A percentile compares a stretch with the other conserved stretches of the same genome.
Evolutionary conservation across 2,329 filamentous ascomycete genomes (phyloP).

Genomic region (Capronia americana): DNA sequence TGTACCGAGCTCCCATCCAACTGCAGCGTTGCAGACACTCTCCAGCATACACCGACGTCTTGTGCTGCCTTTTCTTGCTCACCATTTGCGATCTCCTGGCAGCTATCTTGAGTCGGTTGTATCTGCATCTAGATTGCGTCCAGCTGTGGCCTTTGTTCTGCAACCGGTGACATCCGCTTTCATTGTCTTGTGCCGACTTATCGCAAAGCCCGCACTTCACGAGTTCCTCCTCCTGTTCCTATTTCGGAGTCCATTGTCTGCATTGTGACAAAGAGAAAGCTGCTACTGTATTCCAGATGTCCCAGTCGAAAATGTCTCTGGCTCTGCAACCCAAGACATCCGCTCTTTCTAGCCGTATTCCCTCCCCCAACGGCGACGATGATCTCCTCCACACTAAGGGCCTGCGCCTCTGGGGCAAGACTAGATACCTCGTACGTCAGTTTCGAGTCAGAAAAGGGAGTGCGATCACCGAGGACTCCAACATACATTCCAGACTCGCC

Average conservation of each 20-base stretch:
- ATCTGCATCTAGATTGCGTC: not conserved
- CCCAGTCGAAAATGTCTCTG: not conserved
- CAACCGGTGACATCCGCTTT: constrained; percentile 2
- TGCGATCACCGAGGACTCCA: constrained; percentile 35
- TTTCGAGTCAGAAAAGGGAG: constrained; percentile 20
- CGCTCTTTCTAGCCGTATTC: not conserved
- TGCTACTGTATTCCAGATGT: constrained; percentile 12
- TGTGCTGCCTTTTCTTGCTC: not conserved
- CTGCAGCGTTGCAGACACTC: not conserved
- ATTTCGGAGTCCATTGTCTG: constrained; percentile 17
- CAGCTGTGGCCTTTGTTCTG: constrained; percentile 12
- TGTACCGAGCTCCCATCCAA: not conserved
- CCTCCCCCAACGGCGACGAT: not conserved
- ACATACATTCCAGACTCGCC: constrained; percentile 31
- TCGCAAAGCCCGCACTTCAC: constrained; percentile 1
- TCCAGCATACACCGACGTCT: not conserved
- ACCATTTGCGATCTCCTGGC: not conserved
- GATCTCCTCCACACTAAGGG: not conserved
- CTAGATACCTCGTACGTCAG: constrained; percentile 25
- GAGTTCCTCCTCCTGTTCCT: not conserved
- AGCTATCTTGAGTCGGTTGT: not conserved
- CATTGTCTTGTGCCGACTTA: constrained; percentile 3
- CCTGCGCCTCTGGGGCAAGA: constrained; percentile 3
- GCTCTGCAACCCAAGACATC: not conserved
- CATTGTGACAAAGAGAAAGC: constrained; percentile 16